A percentile compares a stretch with the other conserved stretches of the same genome.
These are phyloP conservation scores for Craspedostauros australis DNA, from an alignment of 108 stramenopile genomes.

Conservation along the genomic window DNA sequence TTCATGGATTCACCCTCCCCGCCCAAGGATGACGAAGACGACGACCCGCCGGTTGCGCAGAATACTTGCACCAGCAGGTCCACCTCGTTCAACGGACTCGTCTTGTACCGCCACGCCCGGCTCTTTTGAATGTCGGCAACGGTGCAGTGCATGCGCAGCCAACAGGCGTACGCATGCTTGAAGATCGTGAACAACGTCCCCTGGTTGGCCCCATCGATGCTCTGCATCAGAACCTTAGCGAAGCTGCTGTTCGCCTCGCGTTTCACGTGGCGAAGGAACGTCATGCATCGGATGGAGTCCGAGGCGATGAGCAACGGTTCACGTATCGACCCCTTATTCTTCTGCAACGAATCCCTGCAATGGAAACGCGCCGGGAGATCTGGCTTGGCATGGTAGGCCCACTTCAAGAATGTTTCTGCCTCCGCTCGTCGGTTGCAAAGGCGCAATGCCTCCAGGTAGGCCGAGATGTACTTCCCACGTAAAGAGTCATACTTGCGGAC, in stretches of 20 bases:
- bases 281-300: conserved; percentile 6
- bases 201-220: conserved; percentile 26
- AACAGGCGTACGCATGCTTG: conserved; percentile 55
- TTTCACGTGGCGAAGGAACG: conserved; percentile 46
- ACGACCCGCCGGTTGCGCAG: conserved; percentile 19
- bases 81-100: conserved; percentile 35
- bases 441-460: conserved; percentile 53
- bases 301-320: conserved; percentile 43
- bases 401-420: conserved; percentile 55
- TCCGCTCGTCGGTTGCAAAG: conserved; percentile 34
- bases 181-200: too few species aligned
- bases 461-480: conserved; percentile 69
- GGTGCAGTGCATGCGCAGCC: conserved; percentile 57
- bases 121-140: conserved; percentile 36
- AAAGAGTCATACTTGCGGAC: conserved; percentile 77
- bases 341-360: conserved; percentile 63
- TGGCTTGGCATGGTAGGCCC: conserved; percentile 32
- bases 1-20: conserved; percentile 16
- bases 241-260: conserved; percentile 49
- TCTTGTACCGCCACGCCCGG: conserved; percentile 25
- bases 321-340: conserved; percentile 36
- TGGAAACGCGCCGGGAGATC: conserved; percentile 70
- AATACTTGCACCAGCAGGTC: conserved; percentile 57
- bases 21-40: conserved; percentile 13
- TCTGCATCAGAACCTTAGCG: conserved; percentile 48